These are phyloP conservation scores for Sequoiadendron giganteum DNA, from an alignment of 75 land plant species.

Conservation along the genomic window DNA sequence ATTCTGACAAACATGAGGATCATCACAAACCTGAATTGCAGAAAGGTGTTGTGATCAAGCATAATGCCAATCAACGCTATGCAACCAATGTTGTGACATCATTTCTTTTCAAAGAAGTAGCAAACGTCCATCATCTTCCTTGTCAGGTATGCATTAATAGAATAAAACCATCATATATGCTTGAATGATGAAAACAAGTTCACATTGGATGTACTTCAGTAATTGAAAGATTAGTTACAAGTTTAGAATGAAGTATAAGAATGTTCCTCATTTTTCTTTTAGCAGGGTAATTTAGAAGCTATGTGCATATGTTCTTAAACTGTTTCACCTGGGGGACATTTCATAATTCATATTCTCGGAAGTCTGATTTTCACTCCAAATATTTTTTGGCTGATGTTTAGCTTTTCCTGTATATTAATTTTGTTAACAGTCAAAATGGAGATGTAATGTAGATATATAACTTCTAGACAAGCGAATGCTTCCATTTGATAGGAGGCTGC, in stretches of 20 bases:
- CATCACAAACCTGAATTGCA: conserved; percentile 86
- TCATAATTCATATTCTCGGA: not conserved
- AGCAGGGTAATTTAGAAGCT: not conserved
- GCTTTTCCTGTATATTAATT: not conserved
- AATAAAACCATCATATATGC: not conserved
- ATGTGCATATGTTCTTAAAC: not conserved
- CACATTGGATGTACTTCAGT: not conserved
- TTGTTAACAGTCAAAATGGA: not conserved
- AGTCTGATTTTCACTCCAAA: not conserved
- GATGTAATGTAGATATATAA: not conserved
- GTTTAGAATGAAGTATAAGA: not conserved
- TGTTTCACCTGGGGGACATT: not conserved
- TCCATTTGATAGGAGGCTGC: not conserved
- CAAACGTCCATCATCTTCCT: conserved; percentile 68
- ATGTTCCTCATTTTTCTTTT: not conserved
- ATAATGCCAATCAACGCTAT: conserved; percentile 98
- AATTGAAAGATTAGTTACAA: not conserved
- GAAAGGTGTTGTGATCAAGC: conserved; percentile 90
- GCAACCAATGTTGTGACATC: conserved; percentile 92
- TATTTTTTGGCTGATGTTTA: not conserved
- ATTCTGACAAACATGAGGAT: conserved; percentile 82
- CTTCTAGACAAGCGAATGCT: not conserved
- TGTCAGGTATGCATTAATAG: conserved; percentile 64
- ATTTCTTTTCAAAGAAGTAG: conserved; percentile 95
- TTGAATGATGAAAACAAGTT: not conserved